Evolutionary conservation across 2,329 filamentous ascomycete genomes (phyloP).

Genomic region (Aspergillus tanneri): DNA sequence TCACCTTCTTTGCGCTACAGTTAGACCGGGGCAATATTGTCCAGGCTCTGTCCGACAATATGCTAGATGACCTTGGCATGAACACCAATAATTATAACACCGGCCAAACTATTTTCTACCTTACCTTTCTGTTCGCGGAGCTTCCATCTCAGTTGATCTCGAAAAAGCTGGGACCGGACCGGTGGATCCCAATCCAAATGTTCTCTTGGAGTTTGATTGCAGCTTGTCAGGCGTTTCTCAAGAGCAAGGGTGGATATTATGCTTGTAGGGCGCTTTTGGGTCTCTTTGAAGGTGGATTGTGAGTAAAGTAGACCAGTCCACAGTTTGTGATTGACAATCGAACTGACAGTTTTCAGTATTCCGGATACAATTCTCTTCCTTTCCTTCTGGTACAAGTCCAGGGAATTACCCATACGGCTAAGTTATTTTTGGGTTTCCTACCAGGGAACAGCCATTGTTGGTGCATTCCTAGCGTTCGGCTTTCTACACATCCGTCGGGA

Average conservation of each 20-base stretch:
- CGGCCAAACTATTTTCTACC: slow-evolving; percentile 42
- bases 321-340: slow-evolving; percentile 30
- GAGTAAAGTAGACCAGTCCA: slow-evolving; percentile 45
- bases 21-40: slow-evolving; percentile 62
- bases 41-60: slow-evolving; percentile 62
- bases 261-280: slow-evolving; percentile 49
- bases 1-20: slow-evolving; percentile 65
- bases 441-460: slow-evolving; percentile 46
- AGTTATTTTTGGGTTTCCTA: slow-evolving; percentile 71
- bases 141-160: slow-evolving; percentile 61
- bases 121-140: slow-evolving; percentile 49
- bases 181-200: slow-evolving; percentile 62
- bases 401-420: slow-evolving; percentile 66
- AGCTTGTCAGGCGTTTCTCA: slow-evolving; percentile 51
- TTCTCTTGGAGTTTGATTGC: slow-evolving; percentile 57
- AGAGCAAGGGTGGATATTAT: slow-evolving; percentile 45
- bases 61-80: slow-evolving; percentile 54
- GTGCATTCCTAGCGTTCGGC: slow-evolving; percentile 49
- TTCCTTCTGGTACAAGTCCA: slow-evolving; percentile 72
- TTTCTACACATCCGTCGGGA: slow-evolving; percentile 41
- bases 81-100: slow-evolving; percentile 48
- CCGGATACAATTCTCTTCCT: slow-evolving; percentile 56
- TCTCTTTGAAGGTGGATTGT: slow-evolving; percentile 57
- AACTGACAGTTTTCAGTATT: slow-evolving; percentile 30
- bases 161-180: slow-evolving; percentile 59